phyloP scores from a whole-genome alignment of 129 eudicot species.

The Chrysanthemum seticuspe region DNA sequence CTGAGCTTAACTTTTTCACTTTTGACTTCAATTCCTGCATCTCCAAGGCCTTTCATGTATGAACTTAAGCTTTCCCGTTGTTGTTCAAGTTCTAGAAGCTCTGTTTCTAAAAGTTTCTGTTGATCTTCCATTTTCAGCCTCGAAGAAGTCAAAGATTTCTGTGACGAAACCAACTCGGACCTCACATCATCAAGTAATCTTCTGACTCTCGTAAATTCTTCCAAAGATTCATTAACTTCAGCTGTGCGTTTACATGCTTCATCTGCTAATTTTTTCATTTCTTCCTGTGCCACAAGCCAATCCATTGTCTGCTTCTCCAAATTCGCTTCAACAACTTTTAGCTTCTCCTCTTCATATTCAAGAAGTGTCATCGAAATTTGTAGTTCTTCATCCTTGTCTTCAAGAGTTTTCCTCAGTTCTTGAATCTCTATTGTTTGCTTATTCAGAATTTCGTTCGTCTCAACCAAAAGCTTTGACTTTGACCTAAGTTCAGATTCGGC shows the following conservation, averaged over 20 bases:
- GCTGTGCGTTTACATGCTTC: conserved; percentile 44
- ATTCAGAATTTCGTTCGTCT: conserved; percentile 47
- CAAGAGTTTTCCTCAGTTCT: conserved; percentile 45
- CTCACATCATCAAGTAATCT: conserved; percentile 66
- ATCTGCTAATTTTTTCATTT: conserved; percentile 49
- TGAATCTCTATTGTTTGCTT: conserved; percentile 63
- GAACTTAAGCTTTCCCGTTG: conserved; percentile 42
- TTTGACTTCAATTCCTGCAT: conserved; percentile 68
- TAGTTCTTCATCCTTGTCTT: conserved; percentile 55
- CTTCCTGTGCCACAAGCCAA: conserved; percentile 75
- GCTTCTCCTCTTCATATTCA: conserved; percentile 53
- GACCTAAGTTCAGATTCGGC: conserved; percentile 44
- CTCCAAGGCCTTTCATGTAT: conserved; percentile 49
- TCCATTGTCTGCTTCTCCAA: conserved; percentile 75
- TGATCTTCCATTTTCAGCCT: conserved; percentile 60
- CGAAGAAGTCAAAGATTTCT: conserved; percentile 59
- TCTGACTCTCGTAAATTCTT: conserved; percentile 71
- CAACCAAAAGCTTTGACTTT: conserved; percentile 48
- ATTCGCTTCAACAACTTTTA: conserved; percentile 49
- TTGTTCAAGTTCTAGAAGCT: conserved; percentile 55
- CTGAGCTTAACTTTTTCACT: conserved; percentile 73
- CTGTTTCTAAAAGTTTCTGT: conserved; percentile 53
- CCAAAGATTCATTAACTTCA: conserved; percentile 45
- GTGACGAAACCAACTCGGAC: conserved; percentile 69
- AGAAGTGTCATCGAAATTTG: conserved; percentile 34